A percentile compares a stretch with the other conserved stretches of the same genome.
These are phyloP conservation scores for Apiotrichum veenhuisii DNA, from an alignment of 1,284 basidiomycete genomes.

Conservation along the genomic window DNA sequence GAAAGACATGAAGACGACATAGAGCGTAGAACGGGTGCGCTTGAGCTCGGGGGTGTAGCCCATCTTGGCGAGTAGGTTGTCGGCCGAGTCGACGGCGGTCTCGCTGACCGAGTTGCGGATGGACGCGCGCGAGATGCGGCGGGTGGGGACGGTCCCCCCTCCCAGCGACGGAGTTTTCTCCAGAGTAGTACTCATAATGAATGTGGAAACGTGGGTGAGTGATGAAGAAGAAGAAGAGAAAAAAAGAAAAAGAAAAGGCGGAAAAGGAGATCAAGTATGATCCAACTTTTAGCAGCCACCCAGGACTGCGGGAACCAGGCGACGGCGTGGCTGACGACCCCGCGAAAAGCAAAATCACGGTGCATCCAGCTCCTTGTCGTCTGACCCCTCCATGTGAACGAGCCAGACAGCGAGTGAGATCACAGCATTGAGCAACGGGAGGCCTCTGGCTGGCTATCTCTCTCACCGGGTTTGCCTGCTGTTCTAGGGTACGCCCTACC, in stretches of 20 bases:
- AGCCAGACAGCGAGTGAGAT: too few relatives aligned
- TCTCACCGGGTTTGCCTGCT: too few relatives aligned
- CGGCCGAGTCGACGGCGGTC: conserved; percentile 12
- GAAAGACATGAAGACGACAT: conserved; percentile 32
- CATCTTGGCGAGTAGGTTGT: conserved; percentile 22
- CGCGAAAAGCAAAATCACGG: too few relatives aligned
- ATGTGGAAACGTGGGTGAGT: background rate
- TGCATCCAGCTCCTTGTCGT: too few relatives aligned
- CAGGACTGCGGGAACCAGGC: too few relatives aligned
- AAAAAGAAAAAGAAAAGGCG: background rate
- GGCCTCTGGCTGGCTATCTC: too few relatives aligned
- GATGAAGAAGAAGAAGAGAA: background rate
- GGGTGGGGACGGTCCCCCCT: background rate
- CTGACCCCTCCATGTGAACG: too few relatives aligned
- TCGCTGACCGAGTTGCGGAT: background rate
- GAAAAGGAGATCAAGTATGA: background rate
- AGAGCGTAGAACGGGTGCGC: conserved; percentile 14
- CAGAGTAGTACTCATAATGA: background rate
- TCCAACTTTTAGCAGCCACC: too few relatives aligned
- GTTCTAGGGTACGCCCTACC: too few relatives aligned
- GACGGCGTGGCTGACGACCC: too few relatives aligned
- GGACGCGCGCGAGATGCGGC: background rate
- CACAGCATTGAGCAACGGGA: too few relatives aligned
- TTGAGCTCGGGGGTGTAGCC: conserved; percentile 21
- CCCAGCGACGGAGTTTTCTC: background rate